Evolutionary conservation across 257 asterid species (phyloP).

Genomic region (Solanum rostratum): DNA sequence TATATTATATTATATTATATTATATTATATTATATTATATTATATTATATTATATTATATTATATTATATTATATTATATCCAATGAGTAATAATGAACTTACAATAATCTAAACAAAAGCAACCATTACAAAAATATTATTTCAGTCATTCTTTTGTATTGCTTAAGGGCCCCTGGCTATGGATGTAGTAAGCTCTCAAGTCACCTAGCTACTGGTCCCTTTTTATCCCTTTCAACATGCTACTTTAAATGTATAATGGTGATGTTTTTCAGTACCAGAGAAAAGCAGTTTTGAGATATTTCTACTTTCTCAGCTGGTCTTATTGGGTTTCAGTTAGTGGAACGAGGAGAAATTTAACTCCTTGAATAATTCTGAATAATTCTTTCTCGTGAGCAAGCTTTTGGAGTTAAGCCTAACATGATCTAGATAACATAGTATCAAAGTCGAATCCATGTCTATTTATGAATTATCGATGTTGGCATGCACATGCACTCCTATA

Average conservation of each 20-base stretch:
- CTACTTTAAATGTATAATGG: background rate
- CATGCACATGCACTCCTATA: no score
- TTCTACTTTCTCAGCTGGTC: background rate
- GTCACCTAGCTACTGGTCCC: background rate
- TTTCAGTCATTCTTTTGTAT: background rate
- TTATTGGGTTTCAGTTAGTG: background rate
- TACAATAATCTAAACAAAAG: background rate
- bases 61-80: background rate
- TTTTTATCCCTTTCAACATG: background rate
- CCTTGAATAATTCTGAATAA: background rate
- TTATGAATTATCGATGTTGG: no score
- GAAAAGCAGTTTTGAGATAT: background rate
- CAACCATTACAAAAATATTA: background rate
- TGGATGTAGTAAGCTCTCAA: background rate
- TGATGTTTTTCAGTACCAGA: background rate
- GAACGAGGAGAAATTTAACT: fast-evolving
- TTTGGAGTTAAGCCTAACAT: no score
- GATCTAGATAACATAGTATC: no score
- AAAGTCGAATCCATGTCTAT: no score
- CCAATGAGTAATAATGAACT: background rate
- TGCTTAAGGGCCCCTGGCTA: background rate
- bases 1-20: background rate
- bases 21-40: background rate
- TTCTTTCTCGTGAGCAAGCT: no score
- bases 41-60: background rate